A percentile compares a stretch with the other conserved stretches of the same genome.
These are phyloP conservation scores for Begonia loranthoides DNA, from an alignment of 306 rosid genomes.

Conservation along the genomic window DNA sequence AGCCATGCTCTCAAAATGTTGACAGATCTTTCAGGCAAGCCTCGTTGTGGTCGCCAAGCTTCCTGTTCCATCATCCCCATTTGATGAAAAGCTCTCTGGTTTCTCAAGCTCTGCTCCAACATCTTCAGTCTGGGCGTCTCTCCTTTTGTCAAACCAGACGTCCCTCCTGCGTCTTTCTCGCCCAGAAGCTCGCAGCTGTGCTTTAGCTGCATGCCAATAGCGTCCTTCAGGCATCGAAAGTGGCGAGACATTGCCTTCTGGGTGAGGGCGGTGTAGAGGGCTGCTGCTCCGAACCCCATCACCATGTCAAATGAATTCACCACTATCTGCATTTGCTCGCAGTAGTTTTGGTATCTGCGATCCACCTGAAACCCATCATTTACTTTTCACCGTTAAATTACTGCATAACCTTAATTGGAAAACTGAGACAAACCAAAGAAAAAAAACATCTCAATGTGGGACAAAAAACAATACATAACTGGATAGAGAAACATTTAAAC, in stretches of 20 bases:
- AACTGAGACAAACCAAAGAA: too few species aligned
- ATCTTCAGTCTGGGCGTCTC: slow-evolving; percentile 88
- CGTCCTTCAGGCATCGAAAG: slow-evolving; percentile 83
- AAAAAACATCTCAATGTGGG: too few species aligned
- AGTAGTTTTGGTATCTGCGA: slow-evolving; percentile 75
- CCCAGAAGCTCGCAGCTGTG: slow-evolving; percentile 72
- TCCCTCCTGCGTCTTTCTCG: slow-evolving; percentile 72
- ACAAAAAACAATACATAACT: too few species aligned
- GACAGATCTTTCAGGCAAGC: slow-evolving; percentile 97
- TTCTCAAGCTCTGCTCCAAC: slow-evolving; percentile 77
- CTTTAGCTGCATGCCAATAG: slow-evolving; percentile 51
- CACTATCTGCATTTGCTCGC: slow-evolving; percentile 98
- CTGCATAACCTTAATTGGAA: too few species aligned
- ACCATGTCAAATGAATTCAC: slow-evolving; percentile 82
- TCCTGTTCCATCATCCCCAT: slow-evolving; percentile 99
- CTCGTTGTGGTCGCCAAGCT: slow-evolving; percentile 99
- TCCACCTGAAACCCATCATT: slow-evolving; percentile 48
- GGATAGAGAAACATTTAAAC: too few species aligned
- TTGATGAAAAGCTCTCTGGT: slow-evolving; percentile 85
- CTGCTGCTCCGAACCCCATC: slow-evolving; percentile 91
- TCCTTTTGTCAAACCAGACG: slow-evolving; percentile 73
- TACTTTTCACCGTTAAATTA: too few species aligned
- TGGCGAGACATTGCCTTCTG: slow-evolving; percentile 98
- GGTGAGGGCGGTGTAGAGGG: slow-evolving; percentile 76
- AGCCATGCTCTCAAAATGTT: slow-evolving; percentile 98